Evolutionary conservation across 2,329 filamentous ascomycete genomes (phyloP), one percentile per base, ranked within the genome.

Genomic region (Apiospora malaysiana): DNA sequence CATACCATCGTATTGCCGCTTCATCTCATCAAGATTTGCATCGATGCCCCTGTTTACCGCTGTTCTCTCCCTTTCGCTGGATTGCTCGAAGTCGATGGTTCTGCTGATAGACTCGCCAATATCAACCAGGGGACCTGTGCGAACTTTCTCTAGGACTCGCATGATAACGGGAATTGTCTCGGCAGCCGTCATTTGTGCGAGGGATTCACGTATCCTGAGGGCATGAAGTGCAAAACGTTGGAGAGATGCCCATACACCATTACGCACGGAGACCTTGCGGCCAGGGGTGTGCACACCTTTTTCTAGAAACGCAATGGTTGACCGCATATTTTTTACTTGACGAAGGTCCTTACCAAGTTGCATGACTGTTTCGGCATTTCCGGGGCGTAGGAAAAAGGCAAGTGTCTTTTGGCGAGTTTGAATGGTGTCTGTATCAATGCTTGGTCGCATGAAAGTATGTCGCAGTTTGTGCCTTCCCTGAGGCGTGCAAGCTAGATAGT

Each of bases 371-470:
- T 87, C 83, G 4, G 84, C 79, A 77, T 97, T 97, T 4, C 93
- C 91, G 0, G 91, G 87, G 6, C 86, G 86, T 1, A 93, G 81
- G 40, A 98, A 87, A 0, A 90, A 83, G 5, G 85, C 82, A 68
- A 97, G 91, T 0, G 92, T 90, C 27, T 87, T 84, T 70, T 97
- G 91, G 37, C 95, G 90, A 77, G 92, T 88, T 3, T 85, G 83
- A 74, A 99, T 96, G 6, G 91, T 76, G 0, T 85, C 80, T 0
- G 93, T 78, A 72, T 96, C 88, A 37, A 91, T 84, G 42, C 90
- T 93, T 27, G 96, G 96, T 0, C 93, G 90, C 9, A 98, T 83
- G 74, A 99, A 96, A 68, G 93, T 88, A 75, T 93, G 91, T n/a
- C 93, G 91, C 6, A 99, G 85, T 59, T 88, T 86, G 37, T 83